Base-by-base conservation (phyloP, 192 early-diverging fungal genomes). In the Backusella luteola region DNA sequence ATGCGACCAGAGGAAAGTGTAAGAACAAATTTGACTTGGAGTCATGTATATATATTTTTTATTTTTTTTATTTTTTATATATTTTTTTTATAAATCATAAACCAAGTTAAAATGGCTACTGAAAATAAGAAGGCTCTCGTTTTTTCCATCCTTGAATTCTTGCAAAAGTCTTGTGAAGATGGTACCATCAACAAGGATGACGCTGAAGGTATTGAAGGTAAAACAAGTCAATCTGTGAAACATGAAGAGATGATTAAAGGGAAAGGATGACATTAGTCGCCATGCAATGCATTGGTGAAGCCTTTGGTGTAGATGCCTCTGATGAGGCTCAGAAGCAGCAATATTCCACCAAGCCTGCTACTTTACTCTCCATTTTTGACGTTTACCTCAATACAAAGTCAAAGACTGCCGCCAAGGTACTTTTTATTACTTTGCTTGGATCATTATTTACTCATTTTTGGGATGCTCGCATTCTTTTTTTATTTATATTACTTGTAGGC, bases 231-330 rank as follows among this genome's bases (percentile, higher is more conserved):
- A 2, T 39, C 9, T 44, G 15, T 84, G 21, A 23, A 44, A 21
- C 4, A 59, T 26, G 39, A 46, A 49, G n/a, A n/a, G 38, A 39
- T 39, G 38, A 39, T 32, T 32, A 32, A 32, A 32, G 11, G 38
- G 38, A 39, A 39, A 9, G 2, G 38, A 2, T 39, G 8, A 9
- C 11, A 39, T 39, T 39, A 90, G 92, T 95, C 35, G 96, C 95
- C 78, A 94, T 96, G 82, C 95, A 97, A 80, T 97, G 96, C 87
- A 96, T 99, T 66, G 89, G 91, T 66, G 97, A 98, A 74, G 94
- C 96, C 23, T 99, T 99, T 85, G 94, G 90, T 34, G 90, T 99
- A 56, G 91, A 97, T 76, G 53, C 88, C 38, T 84, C 86, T 36
- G 94, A 98, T 81, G 83, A 85, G 19, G 85, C 80, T 6, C 91